Base-by-base conservation (phyloP, 1,139 yeast genomes). In the Kluyveromyces sp. region DNA sequence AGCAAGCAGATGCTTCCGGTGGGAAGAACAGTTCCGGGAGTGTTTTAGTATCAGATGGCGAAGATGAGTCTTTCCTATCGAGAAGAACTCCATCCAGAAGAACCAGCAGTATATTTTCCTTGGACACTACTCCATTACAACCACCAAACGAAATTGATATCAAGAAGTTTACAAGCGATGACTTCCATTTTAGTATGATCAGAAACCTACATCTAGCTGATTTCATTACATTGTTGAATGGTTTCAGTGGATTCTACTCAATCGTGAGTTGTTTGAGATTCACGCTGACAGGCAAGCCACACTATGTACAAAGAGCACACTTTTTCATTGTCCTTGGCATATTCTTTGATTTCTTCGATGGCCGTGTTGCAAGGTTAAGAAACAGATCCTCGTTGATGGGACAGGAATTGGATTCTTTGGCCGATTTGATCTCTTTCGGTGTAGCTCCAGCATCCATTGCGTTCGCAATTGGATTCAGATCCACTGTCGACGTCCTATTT, bases 361-460 rank as follows among this genome's bases (percentile, higher is more conserved):
- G 98, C 30, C 80, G 96, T 59, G 98, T 92, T 6, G 98, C 98
- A 4, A 77, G 98, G 58, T 77, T 92, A 71, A 79, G 97, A 69
- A 84, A 89, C 66, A 88, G 92, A 69, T 79, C 96, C 2, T 83
- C 95, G 27, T 74, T 92, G 48, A 87, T 94, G 88, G 98, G 98
- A 50, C 97, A 92, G 67, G 98, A 92, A 68, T 78, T 92, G 58
- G 98, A 92, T 64, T 88, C 97, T 1, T 75, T 92, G 59, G 98
- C 98, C 27, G 98, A 92, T 67, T 78, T 92, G 61, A 79, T 92
- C 32, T 83, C 95, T 15, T 90, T 90, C 65, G 95, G 96, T 51
- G 96, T 89, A 26, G 87, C 94, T 3, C 97, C 97, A 3, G 96
- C 97, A 1, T 76, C 90, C 21, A 83, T 88, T 65, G 98, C 95